A percentile compares a stretch with the other conserved stretches of the same genome.
These are phyloP conservation scores for Hibiscus trionum DNA, from an alignment of 345 rosid genomes.

Conservation along the genomic window DNA sequence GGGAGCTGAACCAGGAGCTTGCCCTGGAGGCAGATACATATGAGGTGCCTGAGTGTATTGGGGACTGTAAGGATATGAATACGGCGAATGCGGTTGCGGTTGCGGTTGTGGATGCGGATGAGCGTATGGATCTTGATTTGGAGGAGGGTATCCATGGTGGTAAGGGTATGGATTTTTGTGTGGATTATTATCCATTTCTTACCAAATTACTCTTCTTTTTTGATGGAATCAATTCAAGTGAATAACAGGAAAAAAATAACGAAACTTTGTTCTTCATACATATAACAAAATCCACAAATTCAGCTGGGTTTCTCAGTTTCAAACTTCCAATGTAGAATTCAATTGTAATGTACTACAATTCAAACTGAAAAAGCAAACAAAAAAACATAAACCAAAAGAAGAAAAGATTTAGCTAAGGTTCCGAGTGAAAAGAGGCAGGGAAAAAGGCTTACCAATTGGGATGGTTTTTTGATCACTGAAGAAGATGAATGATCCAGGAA, in stretches of 20 bases:
- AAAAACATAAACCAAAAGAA: conserved; percentile 1
- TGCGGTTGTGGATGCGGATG: conserved; percentile 10
- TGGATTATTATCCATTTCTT: conserved; percentile 42
- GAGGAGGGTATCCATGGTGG: conserved; percentile 47
- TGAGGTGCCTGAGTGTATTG: conserved; percentile 33
- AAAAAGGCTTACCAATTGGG: not conserved
- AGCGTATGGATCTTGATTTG: conserved; percentile 40
- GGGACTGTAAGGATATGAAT: conserved; percentile 18
- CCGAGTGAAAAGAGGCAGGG: not conserved
- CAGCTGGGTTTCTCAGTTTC: not conserved
- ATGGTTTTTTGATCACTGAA: not conserved
- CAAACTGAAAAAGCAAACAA: not conserved
- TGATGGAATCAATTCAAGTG: not conserved
- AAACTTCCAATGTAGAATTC: not conserved
- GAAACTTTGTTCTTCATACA: conserved; percentile 3
- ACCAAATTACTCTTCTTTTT: not conserved
- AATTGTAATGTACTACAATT: not conserved
- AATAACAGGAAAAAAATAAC: not conserved
- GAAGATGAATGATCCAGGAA: not conserved
- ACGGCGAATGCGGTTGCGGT: not conserved
- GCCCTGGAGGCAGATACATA: conserved; percentile 4
- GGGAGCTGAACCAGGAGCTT: conserved; percentile 30
- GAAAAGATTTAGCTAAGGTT: not conserved
- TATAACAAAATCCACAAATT: not conserved
- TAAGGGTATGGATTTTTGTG: conserved; percentile 37